Percentiles rank a stretch among this genome's conserved stretches.
Evolutionary conservation across 2,329 filamentous ascomycete species (phyloP).

Genomic region (Penicillium brevicompactum): DNA sequence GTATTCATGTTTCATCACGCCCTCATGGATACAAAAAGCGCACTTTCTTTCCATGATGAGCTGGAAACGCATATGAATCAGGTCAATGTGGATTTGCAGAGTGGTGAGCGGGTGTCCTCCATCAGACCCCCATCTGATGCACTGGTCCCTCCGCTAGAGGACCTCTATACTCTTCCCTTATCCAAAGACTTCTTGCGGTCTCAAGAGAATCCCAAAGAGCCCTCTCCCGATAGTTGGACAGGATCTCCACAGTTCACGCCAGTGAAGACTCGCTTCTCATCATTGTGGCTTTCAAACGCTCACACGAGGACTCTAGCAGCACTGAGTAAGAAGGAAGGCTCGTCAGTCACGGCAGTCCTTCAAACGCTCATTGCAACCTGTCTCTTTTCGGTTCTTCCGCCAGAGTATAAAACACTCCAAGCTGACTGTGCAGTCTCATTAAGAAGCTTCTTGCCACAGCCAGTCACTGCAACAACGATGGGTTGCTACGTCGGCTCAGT

Average conservation of each 20-base stretch:
- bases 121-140: not conserved
- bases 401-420: not conserved
- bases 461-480: not conserved
- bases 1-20: slow-evolving; percentile 6
- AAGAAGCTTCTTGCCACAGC: not conserved
- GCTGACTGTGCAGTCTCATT: not conserved
- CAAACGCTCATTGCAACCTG: not conserved
- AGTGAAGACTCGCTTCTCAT: not conserved
- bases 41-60: slow-evolving; percentile 1
- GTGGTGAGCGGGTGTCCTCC: not conserved
- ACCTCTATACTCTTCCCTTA: not conserved
- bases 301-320: not conserved
- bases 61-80: not conserved
- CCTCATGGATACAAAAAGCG: slow-evolving; percentile 6
- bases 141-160: not conserved
- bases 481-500: not conserved
- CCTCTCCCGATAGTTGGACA: not conserved
- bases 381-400: not conserved
- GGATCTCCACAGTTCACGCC: not conserved
- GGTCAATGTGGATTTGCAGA: not conserved
- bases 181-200: not conserved
- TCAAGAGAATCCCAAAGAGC: not conserved
- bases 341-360: not conserved
- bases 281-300: not conserved
- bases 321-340: not conserved